Evolutionary conservation across 129 eudicot genomes (phyloP), one percentile per base, ranked within the genome.

Genomic region (Flaveria sonorensis): DNA sequence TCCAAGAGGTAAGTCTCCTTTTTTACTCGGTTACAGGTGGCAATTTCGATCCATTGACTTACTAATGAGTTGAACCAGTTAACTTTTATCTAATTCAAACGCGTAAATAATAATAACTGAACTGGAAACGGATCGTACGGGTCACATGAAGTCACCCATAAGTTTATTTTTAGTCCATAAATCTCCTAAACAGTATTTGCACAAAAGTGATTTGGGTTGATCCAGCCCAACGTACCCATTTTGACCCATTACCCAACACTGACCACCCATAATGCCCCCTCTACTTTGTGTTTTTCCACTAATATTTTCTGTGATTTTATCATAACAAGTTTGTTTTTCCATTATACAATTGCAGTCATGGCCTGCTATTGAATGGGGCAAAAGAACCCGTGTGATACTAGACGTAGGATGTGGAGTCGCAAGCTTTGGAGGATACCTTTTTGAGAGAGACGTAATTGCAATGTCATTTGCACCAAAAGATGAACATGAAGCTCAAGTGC

Each of bases 361-460:
- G 32, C 88, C 88, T 52, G 83, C 40, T 78, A 81, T 84, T 73
- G 70, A 82, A 48, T 87, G 91, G 91, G 91, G 91, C 6, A 84
- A 87, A 80, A 84, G 85, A 10, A 81, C 88, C 16, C 91, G 88
- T 68, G 91, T 87, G 23, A 47, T 84, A 65, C 64, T 87, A 73
- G 91, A 87, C 28, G 87, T 87, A 69, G 91, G 91, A 76, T 87
- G 91, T 76, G 91, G 91, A 47, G 91, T 87, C 16, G 88, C 91
- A 21, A 87, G 91, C 75, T 87, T 87, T 61, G 91, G 91, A 10
- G 91, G 88, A 21, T 84, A 63, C 43, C 86, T 87, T 57, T 87
- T 87, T 7, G 91, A 87, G 20, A 69, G 80, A 72, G 87, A 87
- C 69, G 85, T 77, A 8, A 45, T 87, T 24, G 78, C 88, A 46